Evolutionary conservation across 2,329 filamentous ascomycete genomes (phyloP).

Genomic region (Aspergillus jensenii): DNA sequence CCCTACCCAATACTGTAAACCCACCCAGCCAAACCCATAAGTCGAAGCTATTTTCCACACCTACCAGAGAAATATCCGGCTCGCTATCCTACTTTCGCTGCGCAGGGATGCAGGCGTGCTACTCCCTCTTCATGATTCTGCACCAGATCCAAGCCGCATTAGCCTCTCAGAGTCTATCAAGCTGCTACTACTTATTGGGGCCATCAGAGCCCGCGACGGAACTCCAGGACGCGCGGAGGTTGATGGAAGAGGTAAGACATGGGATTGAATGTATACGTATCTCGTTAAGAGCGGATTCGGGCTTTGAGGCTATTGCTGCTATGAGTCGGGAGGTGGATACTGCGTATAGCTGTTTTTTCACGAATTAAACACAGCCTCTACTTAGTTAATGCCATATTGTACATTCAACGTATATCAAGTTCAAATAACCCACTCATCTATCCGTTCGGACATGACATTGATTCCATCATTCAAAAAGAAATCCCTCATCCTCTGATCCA

Average conservation of each 20-base stretch:
- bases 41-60: neutral
- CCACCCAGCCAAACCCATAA: neutral
- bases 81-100: constrained; percentile 4
- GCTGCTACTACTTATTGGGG: neutral
- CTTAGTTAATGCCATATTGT: accelerated
- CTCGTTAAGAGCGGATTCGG: neutral
- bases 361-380: too few relatives aligned
- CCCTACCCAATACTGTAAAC: neutral
- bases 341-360: too few relatives aligned
- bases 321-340: neutral
- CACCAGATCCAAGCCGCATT: neutral
- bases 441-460: too few relatives aligned
- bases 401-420: too few relatives aligned
- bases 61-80: neutral
- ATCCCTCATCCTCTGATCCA: constrained; percentile 12
- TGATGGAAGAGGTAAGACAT: constrained; percentile 3
- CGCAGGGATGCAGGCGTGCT: constrained; percentile 1
- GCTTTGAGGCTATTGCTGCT: neutral
- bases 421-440: too few relatives aligned
- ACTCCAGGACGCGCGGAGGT: constrained; percentile 2
- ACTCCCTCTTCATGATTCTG: neutral
- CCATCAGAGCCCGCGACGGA: neutral
- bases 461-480: constrained; percentile 18
- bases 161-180: neutral
- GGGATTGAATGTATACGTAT: neutral